Conservation (phyloP, 495 filamentous ascomycete species). For the Trichoderma asperelloides region DNA sequence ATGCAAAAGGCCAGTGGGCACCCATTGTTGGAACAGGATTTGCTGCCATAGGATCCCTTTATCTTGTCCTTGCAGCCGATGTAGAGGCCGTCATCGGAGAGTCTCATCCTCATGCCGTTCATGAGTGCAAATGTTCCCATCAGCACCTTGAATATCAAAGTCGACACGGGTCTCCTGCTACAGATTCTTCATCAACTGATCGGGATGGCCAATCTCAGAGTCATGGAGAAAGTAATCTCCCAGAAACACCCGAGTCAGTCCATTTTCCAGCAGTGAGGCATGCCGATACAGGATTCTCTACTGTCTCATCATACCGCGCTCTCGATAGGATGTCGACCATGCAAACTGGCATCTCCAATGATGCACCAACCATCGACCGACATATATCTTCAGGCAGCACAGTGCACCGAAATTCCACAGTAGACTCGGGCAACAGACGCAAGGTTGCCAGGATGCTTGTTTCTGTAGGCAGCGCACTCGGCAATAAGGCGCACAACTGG, state of each 20-base stretch:
- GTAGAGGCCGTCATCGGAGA: neutral
- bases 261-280: neutral
- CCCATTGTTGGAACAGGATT: slow-evolving; percentile 45
- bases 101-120: neutral
- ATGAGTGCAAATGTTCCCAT: neutral
- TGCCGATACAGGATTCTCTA: neutral
- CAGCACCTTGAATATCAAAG: neutral
- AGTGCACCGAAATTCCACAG: neutral
- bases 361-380: neutral
- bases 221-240: neutral
- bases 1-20: slow-evolving; percentile 42
- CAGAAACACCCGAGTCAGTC: neutral
- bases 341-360: neutral
- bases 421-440: neutral
- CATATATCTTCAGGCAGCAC: neutral
- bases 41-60: slow-evolving; percentile 45
- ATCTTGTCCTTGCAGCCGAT: slow-evolving; percentile 31
- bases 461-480: neutral
- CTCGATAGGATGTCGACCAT: neutral
- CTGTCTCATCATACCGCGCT: neutral
- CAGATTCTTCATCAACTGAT: neutral
- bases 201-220: neutral
- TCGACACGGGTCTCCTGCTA: neutral
- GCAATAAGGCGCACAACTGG: neutral
- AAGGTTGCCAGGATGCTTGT: neutral